Base-by-base conservation (phyloP, 1,284 basidiomycete species). In the Ustanciosporium gigantosporum region DNA sequence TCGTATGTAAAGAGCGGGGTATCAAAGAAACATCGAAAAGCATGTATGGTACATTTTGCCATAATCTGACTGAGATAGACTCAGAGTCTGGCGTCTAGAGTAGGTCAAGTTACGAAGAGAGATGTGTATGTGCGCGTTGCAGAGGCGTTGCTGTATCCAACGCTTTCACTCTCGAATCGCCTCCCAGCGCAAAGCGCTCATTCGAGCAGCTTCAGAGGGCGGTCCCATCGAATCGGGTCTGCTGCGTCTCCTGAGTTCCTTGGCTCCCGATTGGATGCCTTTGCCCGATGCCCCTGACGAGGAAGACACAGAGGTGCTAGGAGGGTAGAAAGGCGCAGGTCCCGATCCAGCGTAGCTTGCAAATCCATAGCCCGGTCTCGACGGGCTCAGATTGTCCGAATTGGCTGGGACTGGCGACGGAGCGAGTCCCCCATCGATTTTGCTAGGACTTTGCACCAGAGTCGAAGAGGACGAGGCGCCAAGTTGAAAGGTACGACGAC, bases 201-300 rank as follows among this genome's bases (percentile, higher is more conserved):
- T 11, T 15, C 60, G 35, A 3, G 60, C 60, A 8, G 55, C 53
- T 43, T 64, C 60, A 6, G 60, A 64, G 16, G 60, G 60, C 3
- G 60, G 60, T 11, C 53, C 60, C 60, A 64, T 64, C n/a, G 46
- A 50, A 42, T 46, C 53, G 34, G 55, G 60, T 25, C 60, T 16
- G 35, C 53, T 58, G 13, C 60, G 39, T 25, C 60, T 35, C 6
- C 45, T 40, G 2, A 41, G 9, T 21, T 52, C 42, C 25, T 62
- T 62, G 44, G 42, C 37, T 5, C 52, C 59, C 31, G 47, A 47
- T 48, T 44, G 44, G 7, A 46, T 27, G 13, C 59, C 59, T 31
- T 56, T 62, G 22, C n/a, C n/a, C n/a, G 31, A 34, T 16, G 58
- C 38, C 17, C 44, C 41, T 23, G 49, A 23, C 3, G 36, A 27